Evolutionary conservation across 257 asterid species (phyloP).

Genomic region (Schizonepeta tenuifolia): DNA sequence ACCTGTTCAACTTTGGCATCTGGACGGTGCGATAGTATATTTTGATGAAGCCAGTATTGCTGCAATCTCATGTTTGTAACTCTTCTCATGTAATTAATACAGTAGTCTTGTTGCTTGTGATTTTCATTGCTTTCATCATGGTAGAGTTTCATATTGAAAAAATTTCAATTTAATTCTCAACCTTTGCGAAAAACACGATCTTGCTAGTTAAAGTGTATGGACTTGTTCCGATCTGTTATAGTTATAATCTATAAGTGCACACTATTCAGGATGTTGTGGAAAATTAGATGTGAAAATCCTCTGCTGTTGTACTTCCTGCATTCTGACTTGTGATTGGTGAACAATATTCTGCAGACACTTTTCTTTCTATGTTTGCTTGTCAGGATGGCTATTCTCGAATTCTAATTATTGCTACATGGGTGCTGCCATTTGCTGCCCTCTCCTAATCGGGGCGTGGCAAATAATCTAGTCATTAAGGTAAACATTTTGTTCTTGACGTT

Average conservation of each 20-base stretch:
- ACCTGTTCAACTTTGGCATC: background rate
- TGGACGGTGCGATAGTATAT: background rate
- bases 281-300: slow-evolving; percentile 20
- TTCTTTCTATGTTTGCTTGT: slow-evolving; percentile 96
- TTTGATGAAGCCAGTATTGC: slow-evolving; percentile 6
- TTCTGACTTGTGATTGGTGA: slow-evolving; percentile 25
- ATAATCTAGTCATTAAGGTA: slow-evolving; percentile 94
- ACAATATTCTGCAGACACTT: slow-evolving; percentile 65
- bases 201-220: slow-evolving; percentile 12
- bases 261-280: slow-evolving; percentile 22
- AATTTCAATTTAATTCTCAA: background rate
- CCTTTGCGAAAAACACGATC: background rate
- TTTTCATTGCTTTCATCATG: slow-evolving; percentile 8
- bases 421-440: slow-evolving; percentile 96
- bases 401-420: slow-evolving; percentile 81
- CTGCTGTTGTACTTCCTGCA: slow-evolving; percentile 5
- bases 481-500: background rate
- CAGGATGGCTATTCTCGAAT: slow-evolving; percentile 95
- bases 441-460: slow-evolving; percentile 81
- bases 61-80: background rate
- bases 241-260: background rate
- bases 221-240: slow-evolving; percentile 6
- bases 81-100: background rate
- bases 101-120: background rate
- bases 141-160: slow-evolving; percentile 24